A percentile compares a stretch with the other conserved stretches of the same genome.
Conservation (phyloP, 768 basidiomycete species). For the Suillus lakei region DNA sequence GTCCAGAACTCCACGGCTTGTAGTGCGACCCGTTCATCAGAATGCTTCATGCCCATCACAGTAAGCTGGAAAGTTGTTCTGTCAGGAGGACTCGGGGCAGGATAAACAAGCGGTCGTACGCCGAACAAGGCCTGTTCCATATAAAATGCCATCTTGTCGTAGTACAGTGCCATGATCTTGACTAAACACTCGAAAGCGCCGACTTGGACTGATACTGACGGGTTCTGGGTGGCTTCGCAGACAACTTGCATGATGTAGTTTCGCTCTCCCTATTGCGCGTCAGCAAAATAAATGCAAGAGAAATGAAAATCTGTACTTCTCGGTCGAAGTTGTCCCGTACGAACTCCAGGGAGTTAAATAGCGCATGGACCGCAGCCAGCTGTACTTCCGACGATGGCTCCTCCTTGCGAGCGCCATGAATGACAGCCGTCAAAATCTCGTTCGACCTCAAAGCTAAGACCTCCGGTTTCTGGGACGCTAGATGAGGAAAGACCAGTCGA, state of each 20-base stretch:
- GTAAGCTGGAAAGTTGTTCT: slow-evolving; percentile 65
- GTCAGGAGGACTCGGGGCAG: slow-evolving; percentile 19
- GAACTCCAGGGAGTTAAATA: slow-evolving; percentile 96
- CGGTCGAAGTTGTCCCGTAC: slow-evolving; percentile 97
- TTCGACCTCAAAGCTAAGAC: slow-evolving; percentile 89
- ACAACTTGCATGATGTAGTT: slow-evolving; percentile 99
- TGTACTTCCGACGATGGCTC: slow-evolving; percentile 92
- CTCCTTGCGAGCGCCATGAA: slow-evolving; percentile 96
- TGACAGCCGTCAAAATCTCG: slow-evolving; percentile 97
- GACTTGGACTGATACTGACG: slow-evolving; percentile 83
- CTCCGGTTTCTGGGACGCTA: slow-evolving; percentile 77
- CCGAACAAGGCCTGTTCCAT: slow-evolving; percentile 99
- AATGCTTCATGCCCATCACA: slow-evolving; percentile 95
- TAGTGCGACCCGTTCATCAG: slow-evolving; percentile 87
- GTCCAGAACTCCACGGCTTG: slow-evolving; percentile 99
- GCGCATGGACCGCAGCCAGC: slow-evolving; percentile 87
- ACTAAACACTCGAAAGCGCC: slow-evolving; percentile 96
- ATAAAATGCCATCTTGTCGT: slow-evolving; percentile 98
- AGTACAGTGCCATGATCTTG: slow-evolving; percentile 96
- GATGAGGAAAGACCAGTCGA: slow-evolving; percentile 13
- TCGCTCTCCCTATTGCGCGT: slow-evolving; percentile 78
- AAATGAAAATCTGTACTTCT: slow-evolving; percentile 58
- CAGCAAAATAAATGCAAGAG: neutral
- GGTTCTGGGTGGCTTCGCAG: slow-evolving; percentile 95
- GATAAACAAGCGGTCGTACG: slow-evolving; percentile 49